A percentile compares a stretch with the other conserved stretches of the same genome.
Evolutionary conservation across 345 rosid species (phyloP).

Genomic region (Sisymbrium altissimum): DNA sequence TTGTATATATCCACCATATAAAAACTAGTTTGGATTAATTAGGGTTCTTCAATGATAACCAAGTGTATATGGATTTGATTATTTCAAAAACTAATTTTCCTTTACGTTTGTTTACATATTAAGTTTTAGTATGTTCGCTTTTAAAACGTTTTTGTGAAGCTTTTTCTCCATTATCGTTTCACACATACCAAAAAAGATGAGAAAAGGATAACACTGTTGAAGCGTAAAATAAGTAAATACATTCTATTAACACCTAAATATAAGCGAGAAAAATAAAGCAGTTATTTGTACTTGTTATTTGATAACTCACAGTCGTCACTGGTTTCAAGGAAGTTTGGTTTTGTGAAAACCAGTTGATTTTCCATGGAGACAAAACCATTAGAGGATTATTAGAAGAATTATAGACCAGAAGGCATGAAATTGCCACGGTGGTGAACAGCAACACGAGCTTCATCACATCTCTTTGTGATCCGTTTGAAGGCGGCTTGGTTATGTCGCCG

Average conservation of each 20-base stretch:
- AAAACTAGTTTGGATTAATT: too few relatives aligned
- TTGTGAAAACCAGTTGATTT: slow-evolving; percentile 2
- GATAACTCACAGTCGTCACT: neutral
- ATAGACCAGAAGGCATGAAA: neutral
- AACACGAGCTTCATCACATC: neutral
- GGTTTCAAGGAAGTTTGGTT: neutral
- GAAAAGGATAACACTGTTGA: too few relatives aligned
- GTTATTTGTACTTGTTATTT: neutral
- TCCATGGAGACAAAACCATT: neutral
- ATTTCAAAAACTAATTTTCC: too few relatives aligned
- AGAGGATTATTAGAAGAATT: slow-evolving; percentile 3
- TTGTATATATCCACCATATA: neutral
- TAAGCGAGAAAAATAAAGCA: neutral
- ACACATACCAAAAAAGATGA: too few relatives aligned
- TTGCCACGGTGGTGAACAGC: neutral
- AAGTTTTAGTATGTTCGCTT: too few relatives aligned
- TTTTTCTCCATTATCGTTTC: too few relatives aligned
- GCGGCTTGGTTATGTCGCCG: neutral
- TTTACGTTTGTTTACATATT: too few relatives aligned
- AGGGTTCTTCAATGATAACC: too few relatives aligned
- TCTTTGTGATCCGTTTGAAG: slow-evolving; percentile 1
- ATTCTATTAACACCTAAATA: neutral
- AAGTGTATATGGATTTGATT: too few relatives aligned
- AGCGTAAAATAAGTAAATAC: neutral
- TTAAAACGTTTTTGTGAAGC: too few relatives aligned